These are phyloP conservation scores for Globisporangium ultimum DNA, from an alignment of 352 stramenopile species.

Conservation along the genomic window DNA sequence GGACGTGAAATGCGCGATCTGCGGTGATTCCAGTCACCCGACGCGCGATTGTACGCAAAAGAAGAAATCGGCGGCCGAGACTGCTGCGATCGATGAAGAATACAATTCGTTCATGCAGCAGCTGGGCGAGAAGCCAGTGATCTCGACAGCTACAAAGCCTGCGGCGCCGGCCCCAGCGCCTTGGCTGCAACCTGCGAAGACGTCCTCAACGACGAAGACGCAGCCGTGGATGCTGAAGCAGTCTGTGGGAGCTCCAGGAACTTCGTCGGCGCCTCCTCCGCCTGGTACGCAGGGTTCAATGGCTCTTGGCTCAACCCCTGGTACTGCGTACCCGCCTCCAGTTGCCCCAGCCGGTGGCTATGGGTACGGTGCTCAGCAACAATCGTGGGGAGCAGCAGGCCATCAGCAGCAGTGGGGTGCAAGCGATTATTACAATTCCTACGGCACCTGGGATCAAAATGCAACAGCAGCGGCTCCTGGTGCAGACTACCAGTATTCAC, in stretches of 20 bases:
- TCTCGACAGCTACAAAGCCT: constrained; percentile 50
- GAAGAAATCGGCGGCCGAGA: constrained; percentile 66
- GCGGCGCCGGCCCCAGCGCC: constrained; percentile 32
- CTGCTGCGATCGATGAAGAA: constrained; percentile 78
- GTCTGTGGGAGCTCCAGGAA: constrained; percentile 35
- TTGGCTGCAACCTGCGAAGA: constrained; percentile 67
- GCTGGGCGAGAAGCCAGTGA: constrained; percentile 70
- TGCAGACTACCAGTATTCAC: constrained; percentile 30
- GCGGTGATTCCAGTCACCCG: constrained; percentile 96
- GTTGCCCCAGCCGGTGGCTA: constrained; percentile 31
- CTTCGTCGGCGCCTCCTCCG: constrained; percentile 20
- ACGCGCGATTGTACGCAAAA: constrained; percentile 96
- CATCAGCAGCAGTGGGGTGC: constrained; percentile 22
- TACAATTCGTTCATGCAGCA: constrained; percentile 88
- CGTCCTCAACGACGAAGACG: constrained; percentile 24
- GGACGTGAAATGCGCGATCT: constrained; percentile 97
- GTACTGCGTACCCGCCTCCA: constrained; percentile 48
- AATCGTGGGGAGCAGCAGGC: constrained; percentile 21
- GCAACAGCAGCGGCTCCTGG: constrained; percentile 13
- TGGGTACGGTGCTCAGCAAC: constrained; percentile 8
- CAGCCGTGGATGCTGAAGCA: constrained; percentile 73
- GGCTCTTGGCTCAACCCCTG: constrained; percentile 38
- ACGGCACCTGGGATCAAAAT: constrained; percentile 38
- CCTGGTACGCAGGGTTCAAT: constrained; percentile 23
- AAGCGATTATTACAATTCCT: constrained; percentile 41